Percentiles rank a stretch among this genome's conserved stretches.
phyloP scores from a whole-genome alignment of 2,329 filamentous ascomycete species.

The Sclerotiophoma versabilis region DNA sequence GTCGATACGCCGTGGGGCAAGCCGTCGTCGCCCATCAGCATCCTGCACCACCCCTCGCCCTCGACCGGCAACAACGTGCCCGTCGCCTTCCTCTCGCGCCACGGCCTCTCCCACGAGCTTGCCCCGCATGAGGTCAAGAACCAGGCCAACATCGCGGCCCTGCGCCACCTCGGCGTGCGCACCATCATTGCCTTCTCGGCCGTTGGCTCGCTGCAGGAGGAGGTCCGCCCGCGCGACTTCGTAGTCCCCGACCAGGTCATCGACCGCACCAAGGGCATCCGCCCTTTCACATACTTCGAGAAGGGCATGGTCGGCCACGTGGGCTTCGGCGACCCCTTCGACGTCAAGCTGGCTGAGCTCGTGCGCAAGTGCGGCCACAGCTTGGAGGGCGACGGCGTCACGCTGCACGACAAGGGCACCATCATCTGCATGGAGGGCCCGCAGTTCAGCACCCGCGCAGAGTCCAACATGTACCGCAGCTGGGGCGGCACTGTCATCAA shows the following conservation, averaged over 20 bases:
- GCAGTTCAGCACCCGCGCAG: conserved; percentile 94
- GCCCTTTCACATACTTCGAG: conserved; percentile 96
- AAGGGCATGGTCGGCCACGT: conserved; percentile 91
- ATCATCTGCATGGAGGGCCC: conserved; percentile 99
- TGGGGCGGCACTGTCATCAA: conserved; percentile 97
- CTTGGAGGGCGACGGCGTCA: conserved; percentile 83
- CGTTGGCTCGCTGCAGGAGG: conserved; percentile 89
- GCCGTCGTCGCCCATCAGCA: conserved; percentile 78
- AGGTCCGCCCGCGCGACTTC: conserved; percentile 95
- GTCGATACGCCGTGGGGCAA: conserved; percentile 86
- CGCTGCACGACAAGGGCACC: conserved; percentile 82
- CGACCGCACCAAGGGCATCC: conserved; percentile 93
- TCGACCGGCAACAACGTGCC: conserved; percentile 67
- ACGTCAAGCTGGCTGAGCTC: conserved; percentile 75
- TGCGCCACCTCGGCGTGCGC: conserved; percentile 87
- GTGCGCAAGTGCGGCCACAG: conserved; percentile 78
- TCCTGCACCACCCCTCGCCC: conserved; percentile 84
- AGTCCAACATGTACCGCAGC: conserved; percentile 91
- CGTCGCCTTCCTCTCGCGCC: conserved; percentile 91
- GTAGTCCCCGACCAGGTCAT: conserved; percentile 96
- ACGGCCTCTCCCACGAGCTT: conserved; percentile 86
- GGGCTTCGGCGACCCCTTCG: conserved; percentile 95
- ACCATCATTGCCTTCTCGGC: conserved; percentile 94
- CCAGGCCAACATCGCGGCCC: conserved; percentile 97
- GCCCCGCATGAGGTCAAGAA: conserved; percentile 95